Evolutionary conservation across 2,329 filamentous ascomycete species (phyloP).

Genomic region (Talaromyces sp.): DNA sequence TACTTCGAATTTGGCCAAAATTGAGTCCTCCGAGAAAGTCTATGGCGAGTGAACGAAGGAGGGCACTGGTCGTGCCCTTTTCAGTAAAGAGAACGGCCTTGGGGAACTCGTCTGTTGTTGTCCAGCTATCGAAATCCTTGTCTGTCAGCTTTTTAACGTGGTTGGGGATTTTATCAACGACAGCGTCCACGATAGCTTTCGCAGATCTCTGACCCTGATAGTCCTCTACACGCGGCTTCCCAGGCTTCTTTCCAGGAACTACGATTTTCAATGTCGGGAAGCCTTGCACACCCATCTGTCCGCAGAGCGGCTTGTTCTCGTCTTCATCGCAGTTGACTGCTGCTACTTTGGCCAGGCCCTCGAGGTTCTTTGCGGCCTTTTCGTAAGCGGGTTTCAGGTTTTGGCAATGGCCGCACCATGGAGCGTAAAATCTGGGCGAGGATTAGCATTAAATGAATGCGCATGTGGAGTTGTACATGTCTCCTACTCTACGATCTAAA

Average conservation of each 20-base stretch:
- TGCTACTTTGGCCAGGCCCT: slow-evolving; percentile 89
- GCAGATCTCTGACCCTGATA: slow-evolving; percentile 80
- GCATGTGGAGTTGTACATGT: slow-evolving; percentile 10
- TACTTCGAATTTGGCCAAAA: slow-evolving; percentile 77
- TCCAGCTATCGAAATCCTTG: slow-evolving; percentile 70
- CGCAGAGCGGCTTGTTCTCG: slow-evolving; percentile 81
- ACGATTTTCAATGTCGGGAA: slow-evolving; percentile 97
- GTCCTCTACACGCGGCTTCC: slow-evolving; percentile 78
- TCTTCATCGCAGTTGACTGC: slow-evolving; percentile 95
- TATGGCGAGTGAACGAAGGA: slow-evolving; percentile 79
- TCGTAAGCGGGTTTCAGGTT: slow-evolving; percentile 94
- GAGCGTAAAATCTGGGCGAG: slow-evolving; percentile 80
- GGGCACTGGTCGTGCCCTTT: slow-evolving; percentile 79
- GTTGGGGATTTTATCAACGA: slow-evolving; percentile 85
- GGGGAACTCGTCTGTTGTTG: slow-evolving; percentile 60
- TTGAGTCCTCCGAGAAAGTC: slow-evolving; percentile 79
- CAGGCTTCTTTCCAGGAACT: slow-evolving; percentile 72
- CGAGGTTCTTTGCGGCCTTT: slow-evolving; percentile 81
- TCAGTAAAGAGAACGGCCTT: slow-evolving; percentile 92
- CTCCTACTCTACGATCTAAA: slow-evolving; percentile 50
- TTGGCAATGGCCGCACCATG: slow-evolving; percentile 96
- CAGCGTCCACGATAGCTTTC: slow-evolving; percentile 80
- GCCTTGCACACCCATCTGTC: slow-evolving; percentile 78
- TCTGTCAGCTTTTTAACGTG: slow-evolving; percentile 78
- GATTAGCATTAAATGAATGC: slow-evolving; percentile 17